Base-by-base conservation (phyloP, 1,139 yeast species). In the Hanseniaspora sp. region DNA sequence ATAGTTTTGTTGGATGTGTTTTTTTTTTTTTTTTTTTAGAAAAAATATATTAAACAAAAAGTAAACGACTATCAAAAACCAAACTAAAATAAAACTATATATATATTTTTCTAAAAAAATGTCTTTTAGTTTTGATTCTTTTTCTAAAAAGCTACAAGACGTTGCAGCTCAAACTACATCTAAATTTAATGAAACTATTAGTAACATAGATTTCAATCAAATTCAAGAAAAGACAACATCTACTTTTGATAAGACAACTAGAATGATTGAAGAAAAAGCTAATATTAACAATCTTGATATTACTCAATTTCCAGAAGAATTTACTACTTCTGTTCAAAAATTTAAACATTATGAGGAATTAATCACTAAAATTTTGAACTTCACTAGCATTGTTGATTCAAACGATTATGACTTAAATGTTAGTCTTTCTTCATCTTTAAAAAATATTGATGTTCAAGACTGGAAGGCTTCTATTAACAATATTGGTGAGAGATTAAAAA, bases 261-360 rank as follows among this genome's bases (percentile, higher is more conserved):
- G 95, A 59, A 69, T 83, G 65, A 80, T 86, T 55, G 94, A 85
- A 68, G 95, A 86, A 68, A 78, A 72, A 62, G 76, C 86, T 44
- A 95, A 95, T 44, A 82, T 83, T 61, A 82, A 78, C 37, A 88
- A 84, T 55, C 23, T 51, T 39, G 95, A 86, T 63, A 76, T 76
- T 59, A 83, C 92, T 54, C 92, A 86, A 67, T 74, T 87, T 61
- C 96, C 96, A 43, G 79, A 82, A 53, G 95, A 87, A 66, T 86
- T 86, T 67, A 67, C 78, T 37, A 92, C 84, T 58, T 74, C 86
- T 60, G 95, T 90, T 59, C 73, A 73, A 58, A 80, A 80, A 64
- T 81, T 88, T 57, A 94, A 86, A 66, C 80, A 84, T 55, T 76
- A 86, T 65, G 86, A 83, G 67, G 69, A 74, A 40, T 79, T 86